Conservation (phyloP, 2,329 filamentous ascomycete species). For the Nectriaceae sp. region DNA sequence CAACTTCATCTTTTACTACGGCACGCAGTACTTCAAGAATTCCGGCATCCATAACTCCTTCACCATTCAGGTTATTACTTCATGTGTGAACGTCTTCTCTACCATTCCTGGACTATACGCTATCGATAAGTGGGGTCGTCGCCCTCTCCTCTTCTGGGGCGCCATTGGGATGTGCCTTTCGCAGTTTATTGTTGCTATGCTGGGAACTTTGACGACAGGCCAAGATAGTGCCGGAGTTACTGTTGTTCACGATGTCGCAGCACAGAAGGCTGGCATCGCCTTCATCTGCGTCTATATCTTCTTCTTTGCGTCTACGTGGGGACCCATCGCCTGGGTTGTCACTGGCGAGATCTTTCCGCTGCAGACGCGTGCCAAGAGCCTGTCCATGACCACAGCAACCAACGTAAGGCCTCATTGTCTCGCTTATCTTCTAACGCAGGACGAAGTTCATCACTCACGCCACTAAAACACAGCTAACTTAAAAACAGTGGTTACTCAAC, state of each 20-base stretch:
- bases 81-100: slow-evolving; percentile 35
- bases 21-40: slow-evolving; percentile 37
- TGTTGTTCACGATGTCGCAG: slow-evolving; percentile 49
- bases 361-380: no score
- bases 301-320: no score
- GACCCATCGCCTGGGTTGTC: no score
- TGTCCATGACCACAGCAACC: no score
- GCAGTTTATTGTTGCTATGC: slow-evolving; percentile 59
- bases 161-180: slow-evolving; percentile 59
- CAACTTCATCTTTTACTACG: slow-evolving; percentile 43
- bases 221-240: slow-evolving; percentile 48
- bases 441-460: no score
- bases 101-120: slow-evolving; percentile 35
- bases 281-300: no score
- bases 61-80: slow-evolving; percentile 35
- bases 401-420: no score
- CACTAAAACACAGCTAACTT: no score
- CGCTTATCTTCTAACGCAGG: no score
- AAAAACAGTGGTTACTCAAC: slow-evolving; percentile 73
- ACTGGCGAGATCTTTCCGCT: no score
- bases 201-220: slow-evolving; percentile 54
- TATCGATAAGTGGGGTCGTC: slow-evolving; percentile 42
- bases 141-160: slow-evolving; percentile 64
- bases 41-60: slow-evolving; percentile 35
- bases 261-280: no score